phyloP scores from a whole-genome alignment of 169 alveolate genomes.

The Plasmodium knowlesi region DNA sequence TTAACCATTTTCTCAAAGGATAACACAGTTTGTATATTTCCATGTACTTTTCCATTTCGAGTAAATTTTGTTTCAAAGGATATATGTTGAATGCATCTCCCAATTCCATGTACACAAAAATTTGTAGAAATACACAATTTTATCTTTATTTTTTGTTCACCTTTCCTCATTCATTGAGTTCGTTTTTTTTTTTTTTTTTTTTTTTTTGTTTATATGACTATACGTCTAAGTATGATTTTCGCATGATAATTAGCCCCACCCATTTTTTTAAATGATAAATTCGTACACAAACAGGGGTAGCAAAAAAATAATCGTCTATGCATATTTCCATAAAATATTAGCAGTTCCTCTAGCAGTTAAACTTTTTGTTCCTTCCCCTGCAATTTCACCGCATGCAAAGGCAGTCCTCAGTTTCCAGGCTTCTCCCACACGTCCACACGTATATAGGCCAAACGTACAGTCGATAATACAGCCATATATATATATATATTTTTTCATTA shows the following conservation, averaged over 20 bases:
- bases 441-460: not conserved
- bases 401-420: no score
- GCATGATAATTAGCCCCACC: not conserved
- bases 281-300: not conserved
- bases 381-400: no score
- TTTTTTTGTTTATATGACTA: not conserved
- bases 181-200: not conserved
- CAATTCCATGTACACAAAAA: not conserved
- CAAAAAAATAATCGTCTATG: not conserved
- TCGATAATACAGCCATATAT: not conserved
- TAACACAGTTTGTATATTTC: constrained; percentile 1
- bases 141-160: constrained; percentile 12
- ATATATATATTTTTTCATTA: not conserved
- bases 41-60: not conserved
- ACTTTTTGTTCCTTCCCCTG: not conserved
- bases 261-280: not conserved
- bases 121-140: constrained; percentile 18
- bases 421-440: not conserved
- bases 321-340: not conserved
- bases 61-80: not conserved
- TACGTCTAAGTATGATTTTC: constrained; percentile 51
- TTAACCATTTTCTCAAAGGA: not conserved
- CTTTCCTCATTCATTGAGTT: not conserved
- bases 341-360: constrained; percentile 1
- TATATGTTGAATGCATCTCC: not conserved